phyloP scores from a whole-genome alignment of 345 rosid genomes.

The Heritiera fomes region DNA sequence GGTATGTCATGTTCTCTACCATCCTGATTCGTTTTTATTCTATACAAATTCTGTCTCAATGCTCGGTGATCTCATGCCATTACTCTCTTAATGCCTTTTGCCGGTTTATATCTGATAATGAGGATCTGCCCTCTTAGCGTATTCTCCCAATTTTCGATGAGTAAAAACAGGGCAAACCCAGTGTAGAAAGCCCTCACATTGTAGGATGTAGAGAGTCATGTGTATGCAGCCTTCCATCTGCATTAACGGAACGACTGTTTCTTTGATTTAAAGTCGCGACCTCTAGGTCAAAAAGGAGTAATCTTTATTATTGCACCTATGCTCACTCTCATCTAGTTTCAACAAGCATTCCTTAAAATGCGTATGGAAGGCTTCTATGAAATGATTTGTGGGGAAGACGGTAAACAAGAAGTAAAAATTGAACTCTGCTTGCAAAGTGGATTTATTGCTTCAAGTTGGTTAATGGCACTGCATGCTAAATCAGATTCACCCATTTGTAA shows the following conservation, averaged over 20 bases:
- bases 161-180: too few species aligned
- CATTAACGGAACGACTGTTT: too few species aligned
- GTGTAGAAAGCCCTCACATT: too few species aligned
- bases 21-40: not conserved
- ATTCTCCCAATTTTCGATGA: not conserved
- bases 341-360: too few species aligned
- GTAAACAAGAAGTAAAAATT: not conserved
- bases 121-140: not conserved
- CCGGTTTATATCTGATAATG: not conserved
- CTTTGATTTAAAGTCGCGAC: too few species aligned
- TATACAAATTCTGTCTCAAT: not conserved
- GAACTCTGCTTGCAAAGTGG: not conserved
- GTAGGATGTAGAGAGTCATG: too few species aligned
- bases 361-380: too few species aligned
- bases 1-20: conserved; percentile 39
- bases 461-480: not conserved
- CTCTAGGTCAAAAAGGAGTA: too few species aligned
- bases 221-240: too few species aligned
- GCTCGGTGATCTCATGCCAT: not conserved
- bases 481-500: too few species aligned
- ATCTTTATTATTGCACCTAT: too few species aligned
- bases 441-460: not conserved
- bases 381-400: not conserved
- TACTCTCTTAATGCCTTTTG: not conserved
- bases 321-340: too few species aligned